A percentile compares a stretch with the other conserved stretches of the same genome.
These are phyloP conservation scores for Ailanthus altissimus DNA, from an alignment of 345 rosid species.

Conservation along the genomic window DNA sequence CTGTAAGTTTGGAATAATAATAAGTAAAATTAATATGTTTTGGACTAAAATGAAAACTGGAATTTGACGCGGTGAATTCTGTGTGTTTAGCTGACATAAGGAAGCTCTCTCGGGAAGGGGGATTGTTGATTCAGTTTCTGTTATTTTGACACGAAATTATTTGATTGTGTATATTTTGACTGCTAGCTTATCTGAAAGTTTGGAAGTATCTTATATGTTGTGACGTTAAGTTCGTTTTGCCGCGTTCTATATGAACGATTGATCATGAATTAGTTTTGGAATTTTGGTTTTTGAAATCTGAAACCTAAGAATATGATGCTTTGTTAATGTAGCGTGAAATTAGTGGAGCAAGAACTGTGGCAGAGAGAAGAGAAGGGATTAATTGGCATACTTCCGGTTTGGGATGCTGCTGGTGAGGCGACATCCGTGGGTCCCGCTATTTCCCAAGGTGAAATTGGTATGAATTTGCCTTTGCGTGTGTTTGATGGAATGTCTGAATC, in stretches of 20 bases:
- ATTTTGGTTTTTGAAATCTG: constrained; percentile 14
- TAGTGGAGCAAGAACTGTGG: constrained; percentile 99
- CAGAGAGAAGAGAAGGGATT: constrained; percentile 96
- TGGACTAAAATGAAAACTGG: neutral
- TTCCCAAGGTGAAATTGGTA: constrained; percentile 53
- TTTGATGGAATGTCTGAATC: constrained; percentile 15
- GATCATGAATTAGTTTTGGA: neutral
- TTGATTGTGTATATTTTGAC: neutral
- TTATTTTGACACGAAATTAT: neutral
- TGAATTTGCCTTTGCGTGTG: neutral
- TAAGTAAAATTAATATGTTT: neutral
- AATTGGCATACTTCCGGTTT: constrained; percentile 92
- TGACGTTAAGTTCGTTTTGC: neutral
- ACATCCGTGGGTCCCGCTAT: constrained; percentile 49
- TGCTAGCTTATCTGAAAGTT: neutral
- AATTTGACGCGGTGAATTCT: neutral
- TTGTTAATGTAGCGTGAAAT: constrained; percentile 60
- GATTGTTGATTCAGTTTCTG: neutral
- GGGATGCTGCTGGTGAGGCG: constrained; percentile 71
- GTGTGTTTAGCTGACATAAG: neutral
- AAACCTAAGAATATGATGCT: neutral
- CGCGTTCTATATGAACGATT: neutral
- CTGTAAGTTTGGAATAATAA: neutral
- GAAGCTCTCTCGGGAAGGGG: neutral
- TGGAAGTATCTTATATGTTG: neutral